A percentile compares a stretch with the other conserved stretches of the same genome.
Evolutionary conservation across 176 grass and related monocot species (phyloP).

Genomic region (Cenchrus purpureus): DNA sequence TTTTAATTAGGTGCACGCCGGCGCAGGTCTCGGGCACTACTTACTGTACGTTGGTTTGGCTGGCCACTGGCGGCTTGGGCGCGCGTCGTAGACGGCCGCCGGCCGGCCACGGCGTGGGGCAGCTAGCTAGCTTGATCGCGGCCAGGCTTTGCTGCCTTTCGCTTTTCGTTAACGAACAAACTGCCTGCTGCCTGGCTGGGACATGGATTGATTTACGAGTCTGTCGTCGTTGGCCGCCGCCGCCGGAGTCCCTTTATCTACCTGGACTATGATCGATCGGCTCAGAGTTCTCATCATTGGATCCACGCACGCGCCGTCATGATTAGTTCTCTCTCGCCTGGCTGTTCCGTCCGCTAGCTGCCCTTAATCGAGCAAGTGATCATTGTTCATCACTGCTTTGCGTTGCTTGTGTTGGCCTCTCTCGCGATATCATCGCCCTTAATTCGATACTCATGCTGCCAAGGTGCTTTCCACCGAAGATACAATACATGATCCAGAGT

Average conservation of each 20-base stretch:
- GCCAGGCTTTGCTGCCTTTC: background rate
- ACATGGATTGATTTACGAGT: background rate
- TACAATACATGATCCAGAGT: background rate
- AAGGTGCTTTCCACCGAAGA: background rate
- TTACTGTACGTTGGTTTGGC: background rate
- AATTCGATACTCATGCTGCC: background rate
- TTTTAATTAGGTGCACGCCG: background rate
- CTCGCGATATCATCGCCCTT: background rate
- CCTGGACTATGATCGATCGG: constrained; percentile 18
- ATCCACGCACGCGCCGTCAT: constrained; percentile 20
- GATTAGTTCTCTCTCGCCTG: background rate
- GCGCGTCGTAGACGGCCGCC: too few species aligned
- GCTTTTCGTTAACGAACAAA: background rate
- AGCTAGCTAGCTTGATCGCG: background rate
- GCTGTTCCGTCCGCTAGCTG: constrained; percentile 5
- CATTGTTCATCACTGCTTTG: background rate
- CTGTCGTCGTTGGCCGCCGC: background rate
- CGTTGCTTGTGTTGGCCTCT: background rate
- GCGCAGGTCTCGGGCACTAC: background rate
- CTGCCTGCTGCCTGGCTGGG: background rate
- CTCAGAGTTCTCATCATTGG: constrained; percentile 21
- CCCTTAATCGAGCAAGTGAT: constrained; percentile 5
- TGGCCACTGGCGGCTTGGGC: background rate
- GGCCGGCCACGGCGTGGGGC: too few species aligned
- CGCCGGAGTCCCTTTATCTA: constrained; percentile 5